Evolutionary conservation across 140 eudicot species (phyloP), one percentile per base, ranked within the genome.

Genomic region (Senecio squalidus): DNA sequence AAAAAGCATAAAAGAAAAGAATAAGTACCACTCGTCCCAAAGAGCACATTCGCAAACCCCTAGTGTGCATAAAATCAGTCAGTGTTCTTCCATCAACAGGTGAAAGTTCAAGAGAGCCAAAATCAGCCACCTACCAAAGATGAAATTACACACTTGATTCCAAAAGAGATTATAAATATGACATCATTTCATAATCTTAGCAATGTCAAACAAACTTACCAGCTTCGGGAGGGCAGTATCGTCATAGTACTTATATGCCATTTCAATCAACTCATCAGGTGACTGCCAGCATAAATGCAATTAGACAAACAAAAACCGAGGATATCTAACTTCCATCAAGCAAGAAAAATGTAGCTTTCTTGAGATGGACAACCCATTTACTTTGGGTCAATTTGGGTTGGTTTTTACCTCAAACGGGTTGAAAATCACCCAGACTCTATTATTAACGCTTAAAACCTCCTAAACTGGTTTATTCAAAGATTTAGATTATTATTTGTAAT

Each of bases 31-130:
- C 97, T 39, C 76, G 83, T 7, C 97, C 97, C 71, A 89, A 80
- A 34, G 97, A 89, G 61, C 83, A 80, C 95, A 89, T 89, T 59
- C 74, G 82, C 76, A 89, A 80, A 33, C 97, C 97, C 82, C 97
- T 76, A 49, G 94, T 85, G 78, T 89, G 97, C 97, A 89, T 89
- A 58, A 89, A 89, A 78, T 85, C 97, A 0, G 97, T 89, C 60
- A 85, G 40, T 25, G 97, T 85, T 74, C 97, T 80, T 57, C 97
- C 97, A 71, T 89, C 97, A 60, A 89, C 97, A 25, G 97, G 97
- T 62, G 97, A 89, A 71, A 89, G 95, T 76, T 89, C 97, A 33
- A 89, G 95, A 26, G 97, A 89, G 24, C 93, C 97, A 76, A 89
- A 89, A 85, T 89, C 97, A 75, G 97, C 93, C 65, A 89, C 97